Evolutionary conservation across 2,329 filamentous ascomycete genomes (phyloP).

Genomic region (Beauveria bassiana): DNA sequence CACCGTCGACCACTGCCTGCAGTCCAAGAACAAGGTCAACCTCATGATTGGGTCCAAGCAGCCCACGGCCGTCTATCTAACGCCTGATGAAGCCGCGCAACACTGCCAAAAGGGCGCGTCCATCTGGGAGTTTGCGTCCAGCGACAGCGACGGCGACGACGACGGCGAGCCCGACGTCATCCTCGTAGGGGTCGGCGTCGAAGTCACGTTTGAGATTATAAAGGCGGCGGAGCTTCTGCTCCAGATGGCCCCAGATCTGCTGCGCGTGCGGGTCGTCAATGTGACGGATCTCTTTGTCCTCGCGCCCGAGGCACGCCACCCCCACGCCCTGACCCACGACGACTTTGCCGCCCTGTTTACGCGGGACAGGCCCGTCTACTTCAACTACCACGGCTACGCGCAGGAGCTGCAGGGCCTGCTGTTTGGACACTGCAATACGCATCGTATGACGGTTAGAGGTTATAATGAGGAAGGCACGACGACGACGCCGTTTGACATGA

Average conservation of each 20-base stretch:
- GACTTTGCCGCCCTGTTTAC: conserved; percentile 53
- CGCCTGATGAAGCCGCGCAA: conserved; percentile 48
- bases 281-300: conserved; percentile 61
- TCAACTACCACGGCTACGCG: conserved; percentile 62
- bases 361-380: conserved; percentile 44
- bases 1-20: conserved; percentile 54
- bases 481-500: conserved; percentile 64
- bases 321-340: conserved; percentile 45
- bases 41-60: conserved; percentile 63
- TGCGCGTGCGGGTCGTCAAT: conserved; percentile 55
- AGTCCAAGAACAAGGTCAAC: conserved; percentile 58
- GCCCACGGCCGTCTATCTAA: conserved; percentile 53
- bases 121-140: conserved; percentile 53
- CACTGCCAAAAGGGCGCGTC: conserved; percentile 54
- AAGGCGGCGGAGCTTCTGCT: conserved; percentile 50
- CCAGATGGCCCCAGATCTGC: conserved; percentile 40
- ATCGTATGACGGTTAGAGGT: conserved; percentile 47
- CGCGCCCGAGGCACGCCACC: conserved; percentile 45
- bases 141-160: conserved; percentile 16
- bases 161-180: conserved; percentile 50
- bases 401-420: conserved; percentile 53
- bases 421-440: conserved; percentile 45
- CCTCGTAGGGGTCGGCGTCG: conserved; percentile 56
- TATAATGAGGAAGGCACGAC: conserved; percentile 61
- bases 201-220: conserved; percentile 58